Conservation (phyloP, 306 rosid genomes). For the Vigna mungo region DNA sequence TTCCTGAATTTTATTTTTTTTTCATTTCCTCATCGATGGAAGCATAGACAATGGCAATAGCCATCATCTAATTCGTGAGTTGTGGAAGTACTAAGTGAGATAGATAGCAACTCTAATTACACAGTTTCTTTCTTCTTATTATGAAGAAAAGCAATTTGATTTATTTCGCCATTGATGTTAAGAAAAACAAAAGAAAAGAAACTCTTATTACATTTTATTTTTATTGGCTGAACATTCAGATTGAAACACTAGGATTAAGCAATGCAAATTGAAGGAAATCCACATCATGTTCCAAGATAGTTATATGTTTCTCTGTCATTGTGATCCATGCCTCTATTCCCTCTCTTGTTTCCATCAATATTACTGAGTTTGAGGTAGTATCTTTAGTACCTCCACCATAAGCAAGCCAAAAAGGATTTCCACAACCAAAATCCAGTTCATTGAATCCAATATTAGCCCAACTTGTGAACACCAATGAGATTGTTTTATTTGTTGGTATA, state of each 20-base stretch:
- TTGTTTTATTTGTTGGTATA: slow-evolving; percentile 22
- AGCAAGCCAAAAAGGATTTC: slow-evolving; percentile 62
- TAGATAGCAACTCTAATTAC: too few species aligned
- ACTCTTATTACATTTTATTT: too few species aligned
- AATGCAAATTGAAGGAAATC: slow-evolving; percentile 46
- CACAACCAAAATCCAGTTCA: slow-evolving; percentile 61
- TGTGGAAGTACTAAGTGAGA: too few species aligned
- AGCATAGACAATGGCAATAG: too few species aligned
- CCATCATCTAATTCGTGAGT: too few species aligned
- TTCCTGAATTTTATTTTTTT: too few species aligned
- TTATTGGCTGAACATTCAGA: too few species aligned
- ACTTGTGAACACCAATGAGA: slow-evolving; percentile 50
- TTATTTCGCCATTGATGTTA: too few species aligned
- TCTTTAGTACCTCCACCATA: slow-evolving; percentile 51
- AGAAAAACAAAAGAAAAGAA: too few species aligned
- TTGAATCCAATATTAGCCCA: slow-evolving; percentile 56
- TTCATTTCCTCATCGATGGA: too few species aligned
- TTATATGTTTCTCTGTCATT: slow-evolving; percentile 45
- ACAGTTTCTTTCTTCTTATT: too few species aligned
- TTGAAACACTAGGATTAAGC: slow-evolving; percentile 36
- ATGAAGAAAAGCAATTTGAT: too few species aligned
- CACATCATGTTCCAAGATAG: slow-evolving; percentile 46
- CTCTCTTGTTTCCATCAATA: slow-evolving; percentile 51
- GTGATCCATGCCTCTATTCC: slow-evolving; percentile 70
- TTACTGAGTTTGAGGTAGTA: slow-evolving; percentile 43